Evolutionary conservation across 257 asterid species (phyloP).

Genomic region (Solanum piurae): DNA sequence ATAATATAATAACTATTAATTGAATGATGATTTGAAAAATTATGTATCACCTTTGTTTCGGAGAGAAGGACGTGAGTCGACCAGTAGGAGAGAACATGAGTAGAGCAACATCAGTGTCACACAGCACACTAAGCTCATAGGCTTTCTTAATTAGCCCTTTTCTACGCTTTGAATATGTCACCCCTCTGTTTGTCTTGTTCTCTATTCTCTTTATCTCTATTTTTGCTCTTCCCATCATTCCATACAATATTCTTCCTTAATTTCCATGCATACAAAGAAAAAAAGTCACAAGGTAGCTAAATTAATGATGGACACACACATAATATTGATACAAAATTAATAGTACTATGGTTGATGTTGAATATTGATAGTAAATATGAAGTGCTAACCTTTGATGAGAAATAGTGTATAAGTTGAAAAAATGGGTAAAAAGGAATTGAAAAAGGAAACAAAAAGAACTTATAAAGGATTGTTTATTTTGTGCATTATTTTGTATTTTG

Average conservation of each 20-base stretch:
- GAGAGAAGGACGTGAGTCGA: neutral
- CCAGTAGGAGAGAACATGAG: neutral
- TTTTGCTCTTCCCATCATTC: neutral
- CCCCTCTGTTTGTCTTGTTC: neutral
- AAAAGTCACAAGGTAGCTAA: neutral
- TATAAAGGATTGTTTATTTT: neutral
- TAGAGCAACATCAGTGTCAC: neutral
- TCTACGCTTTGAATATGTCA: neutral
- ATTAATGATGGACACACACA: neutral
- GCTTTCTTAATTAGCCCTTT: neutral
- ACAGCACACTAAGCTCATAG: neutral
- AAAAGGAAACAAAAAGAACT: neutral
- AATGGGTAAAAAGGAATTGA: neutral
- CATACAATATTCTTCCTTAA: neutral
- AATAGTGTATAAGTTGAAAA: neutral
- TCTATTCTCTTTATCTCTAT: neutral
- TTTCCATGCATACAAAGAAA: neutral
- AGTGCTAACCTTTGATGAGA: neutral
- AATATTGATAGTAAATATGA: neutral
- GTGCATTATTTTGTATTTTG: neutral
- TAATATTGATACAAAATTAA: neutral
- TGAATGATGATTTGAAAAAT: too few species aligned
- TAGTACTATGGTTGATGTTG: neutral
- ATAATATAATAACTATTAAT: too few species aligned
- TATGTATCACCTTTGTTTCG: neutral